Base-by-base conservation (phyloP, 2,329 filamentous ascomycete genomes). In the Rhinocladiella mackenziei region DNA sequence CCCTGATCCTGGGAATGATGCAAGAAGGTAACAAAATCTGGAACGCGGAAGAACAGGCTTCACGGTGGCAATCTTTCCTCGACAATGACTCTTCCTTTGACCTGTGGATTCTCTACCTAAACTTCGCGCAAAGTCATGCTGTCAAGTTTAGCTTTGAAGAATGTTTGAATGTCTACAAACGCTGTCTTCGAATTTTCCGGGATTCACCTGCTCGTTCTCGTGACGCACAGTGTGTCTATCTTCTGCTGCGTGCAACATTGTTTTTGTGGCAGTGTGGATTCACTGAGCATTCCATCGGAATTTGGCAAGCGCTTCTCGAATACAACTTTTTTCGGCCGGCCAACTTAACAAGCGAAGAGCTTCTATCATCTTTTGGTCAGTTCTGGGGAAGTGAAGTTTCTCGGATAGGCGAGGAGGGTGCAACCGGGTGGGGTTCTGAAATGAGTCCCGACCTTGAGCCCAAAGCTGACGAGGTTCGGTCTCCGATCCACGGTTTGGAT, bases 311-410 rank as follows among this genome's bases (percentile, higher is more conserved):
- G 4, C 57, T 85, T 1, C 65, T 96, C 0, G 91, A 96, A 59
- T 71, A 84, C 39, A 80, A 78, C 13, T 76, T 88, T 47, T 80
- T 79, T 34, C 71, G 71, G 2, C 80, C 84, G 2, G 51, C 30
- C 15, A 33, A 43, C 6, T 34, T 45, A 41, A 13, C 45, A 6
- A 4, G 31, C 15, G 32, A 54, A 14, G 22, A 52, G 37, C 36
- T 52, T 50, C 10, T 65, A 19, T 32, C 55, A n/a, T 52, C 57
- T 0, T 85, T 95, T 50, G 70, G 77, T 35, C 74, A 81, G 2
- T 95, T 92, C 52, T 97, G 92, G 92, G 88, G 95, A 47, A 86
- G 81, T 44, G 91, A 96, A 59, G 74, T 80, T 0, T 71, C 84
- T 0, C 78, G 91, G 4, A 76, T 95, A 41, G 91, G 91, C 7